Conservation (phyloP, 75 land plant genomes). For the Ceratopteris richardii region DNA sequence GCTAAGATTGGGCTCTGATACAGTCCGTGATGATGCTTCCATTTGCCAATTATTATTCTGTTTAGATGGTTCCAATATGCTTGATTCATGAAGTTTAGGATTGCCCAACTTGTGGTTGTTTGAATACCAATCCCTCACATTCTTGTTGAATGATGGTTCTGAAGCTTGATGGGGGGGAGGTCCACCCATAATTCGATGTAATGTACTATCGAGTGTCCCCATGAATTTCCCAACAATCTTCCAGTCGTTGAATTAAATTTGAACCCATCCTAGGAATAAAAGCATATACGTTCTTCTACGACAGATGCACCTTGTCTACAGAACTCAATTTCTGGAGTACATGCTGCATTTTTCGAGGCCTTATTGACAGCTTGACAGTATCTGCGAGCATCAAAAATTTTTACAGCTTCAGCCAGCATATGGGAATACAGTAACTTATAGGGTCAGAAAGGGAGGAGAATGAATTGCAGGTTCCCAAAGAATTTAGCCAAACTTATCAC, state of each 20-base stretch:
- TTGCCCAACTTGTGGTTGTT: no score
- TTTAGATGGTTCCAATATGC: slow-evolving; percentile 57
- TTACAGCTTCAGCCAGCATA: slow-evolving; percentile 95
- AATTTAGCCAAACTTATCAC: no score
- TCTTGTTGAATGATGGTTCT: no score
- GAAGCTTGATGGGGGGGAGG: slow-evolving; percentile 23
- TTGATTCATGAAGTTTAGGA: slow-evolving; percentile 39
- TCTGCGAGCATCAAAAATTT: slow-evolving; percentile 71
- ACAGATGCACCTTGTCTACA: slow-evolving; percentile 47
- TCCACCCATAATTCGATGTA: slow-evolving; percentile 71
- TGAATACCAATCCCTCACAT: no score
- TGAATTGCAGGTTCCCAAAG: slow-evolving; percentile 82
- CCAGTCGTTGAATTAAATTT: slow-evolving; percentile 45
- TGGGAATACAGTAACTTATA: slow-evolving; percentile 90
- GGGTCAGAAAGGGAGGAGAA: slow-evolving; percentile 76
- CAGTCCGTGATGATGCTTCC: slow-evolving; percentile 51
- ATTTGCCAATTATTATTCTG: slow-evolving; percentile 40
- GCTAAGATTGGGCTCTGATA: slow-evolving; percentile 87
- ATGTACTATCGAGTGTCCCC: slow-evolving; percentile 65
- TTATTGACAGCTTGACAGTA: slow-evolving; percentile 77
- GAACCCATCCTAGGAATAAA: slow-evolving; percentile 87
- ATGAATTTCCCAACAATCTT: slow-evolving; percentile 64
- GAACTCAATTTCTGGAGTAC: slow-evolving; percentile 67
- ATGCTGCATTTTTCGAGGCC: slow-evolving; percentile 64
- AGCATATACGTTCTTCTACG: slow-evolving; percentile 81